A percentile compares a stretch with the other conserved stretches of the same genome.
Conservation (phyloP, 78 protist genomes). For the Dictyostelium firmibasis region DNA sequence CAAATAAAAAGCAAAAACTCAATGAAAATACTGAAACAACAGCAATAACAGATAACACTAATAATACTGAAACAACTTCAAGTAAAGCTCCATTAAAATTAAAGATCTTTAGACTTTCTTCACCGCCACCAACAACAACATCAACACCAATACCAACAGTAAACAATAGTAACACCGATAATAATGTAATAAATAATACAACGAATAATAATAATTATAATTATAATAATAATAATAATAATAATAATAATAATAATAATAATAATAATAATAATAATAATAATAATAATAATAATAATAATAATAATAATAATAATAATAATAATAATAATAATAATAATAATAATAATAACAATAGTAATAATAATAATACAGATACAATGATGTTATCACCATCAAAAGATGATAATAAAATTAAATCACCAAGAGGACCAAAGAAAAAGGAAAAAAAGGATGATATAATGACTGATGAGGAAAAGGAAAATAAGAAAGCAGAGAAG, state of each 20-base stretch:
- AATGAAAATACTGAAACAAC: background rate
- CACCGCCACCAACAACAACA: background rate
- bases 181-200: no score
- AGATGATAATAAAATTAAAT: background rate
- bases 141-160: no score
- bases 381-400: background rate
- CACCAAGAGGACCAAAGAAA: background rate
- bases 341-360: background rate
- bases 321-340: background rate
- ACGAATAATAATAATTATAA: no score
- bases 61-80: background rate
- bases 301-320: background rate
- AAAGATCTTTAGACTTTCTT: background rate
- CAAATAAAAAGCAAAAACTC: background rate
- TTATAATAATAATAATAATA: no score
- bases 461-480: background rate
- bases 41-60: background rate
- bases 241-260: no score
- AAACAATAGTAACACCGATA: no score
- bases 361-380: background rate
- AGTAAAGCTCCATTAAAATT: background rate
- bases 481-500: background rate
- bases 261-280: no score
- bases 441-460: background rate
- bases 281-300: no score